Base-by-base conservation (phyloP, 2,329 filamentous ascomycete species). In the Cryphonectria parasitica region DNA sequence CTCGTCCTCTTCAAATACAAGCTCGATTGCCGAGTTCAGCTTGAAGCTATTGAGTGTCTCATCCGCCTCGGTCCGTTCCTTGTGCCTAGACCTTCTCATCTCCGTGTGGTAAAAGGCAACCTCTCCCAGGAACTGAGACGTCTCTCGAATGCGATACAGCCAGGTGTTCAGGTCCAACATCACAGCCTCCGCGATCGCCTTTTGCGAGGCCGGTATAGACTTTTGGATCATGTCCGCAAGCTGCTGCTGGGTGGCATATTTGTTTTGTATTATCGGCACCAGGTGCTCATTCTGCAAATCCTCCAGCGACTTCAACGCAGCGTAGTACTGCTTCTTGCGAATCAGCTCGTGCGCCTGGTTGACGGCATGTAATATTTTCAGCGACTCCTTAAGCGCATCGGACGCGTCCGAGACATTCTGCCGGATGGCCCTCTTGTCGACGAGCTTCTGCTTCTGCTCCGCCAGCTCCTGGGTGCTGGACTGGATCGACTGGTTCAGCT, bases 161-260 rank as follows among this genome's bases (percentile, higher is more conserved):
- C 96, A 99, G 0, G 94, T 98, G 78, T 98, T 98, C 69, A 99
- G 83, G 80, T 99, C 96, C 2, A 89, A 92, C 94, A 98, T 98
- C 75, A 99, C 96, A 19, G 95, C 94, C 81, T 98, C 95, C 4
- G 95, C 95, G 69, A 99, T 98, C 66, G 93, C 90, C 77, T 93
- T 94, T 77, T 97, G 94, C 0, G 94, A 98, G 3, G 93, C 90
- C 1, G 96, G 96, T 43, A 98, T 95, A 0, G 95, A 98, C 75
- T 94, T 94, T 79, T 98, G 95, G 74, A 99, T 98, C 83, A 97
- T 89, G 78, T 97, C 94, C 43, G 96, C 96, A 74, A 99, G 91
- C 77, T 95, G 95, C 81, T 98, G 97, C 74, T 98, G 94, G 1
- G 93, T 97, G 11, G 97, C 93, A 75, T 97, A 96, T 78, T 95